Evolutionary conservation across 257 asterid species (phyloP).

Genomic region (Plantago ovata): DNA sequence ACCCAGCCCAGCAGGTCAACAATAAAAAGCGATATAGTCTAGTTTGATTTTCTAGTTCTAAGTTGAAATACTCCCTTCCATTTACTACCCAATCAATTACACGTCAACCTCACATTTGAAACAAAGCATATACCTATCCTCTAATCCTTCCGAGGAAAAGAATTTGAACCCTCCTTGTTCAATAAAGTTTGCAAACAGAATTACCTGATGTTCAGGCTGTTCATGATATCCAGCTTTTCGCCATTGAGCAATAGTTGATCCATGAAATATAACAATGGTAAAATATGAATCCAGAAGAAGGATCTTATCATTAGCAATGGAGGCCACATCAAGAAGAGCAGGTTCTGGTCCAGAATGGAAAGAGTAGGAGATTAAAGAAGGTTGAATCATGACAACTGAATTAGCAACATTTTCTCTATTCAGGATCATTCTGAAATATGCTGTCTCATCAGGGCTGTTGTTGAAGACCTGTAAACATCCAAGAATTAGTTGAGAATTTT

Average conservation of each 20-base stretch:
- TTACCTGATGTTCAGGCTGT: slow-evolving; percentile 87
- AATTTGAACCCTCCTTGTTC: too few relatives aligned
- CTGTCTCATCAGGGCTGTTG: slow-evolving; percentile 99
- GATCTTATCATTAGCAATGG: slow-evolving; percentile 88
- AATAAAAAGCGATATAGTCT: too few relatives aligned
- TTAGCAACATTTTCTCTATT: slow-evolving; percentile 87
- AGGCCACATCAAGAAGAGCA: slow-evolving; percentile 89
- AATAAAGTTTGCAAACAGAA: slow-evolving; percentile 15
- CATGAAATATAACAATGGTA: slow-evolving; percentile 90
- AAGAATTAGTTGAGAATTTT: slow-evolving; percentile 19
- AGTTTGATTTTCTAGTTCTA: too few relatives aligned
- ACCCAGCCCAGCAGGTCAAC: too few relatives aligned
- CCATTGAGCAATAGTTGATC: slow-evolving; percentile 95
- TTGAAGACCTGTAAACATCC: slow-evolving; percentile 68
- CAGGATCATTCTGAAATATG: slow-evolving; percentile 86
- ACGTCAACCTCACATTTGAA: too few relatives aligned
- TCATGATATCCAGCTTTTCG: slow-evolving; percentile 93
- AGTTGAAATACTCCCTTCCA: too few relatives aligned
- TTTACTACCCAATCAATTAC: too few relatives aligned
- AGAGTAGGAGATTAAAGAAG: slow-evolving; percentile 91
- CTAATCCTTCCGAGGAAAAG: too few relatives aligned
- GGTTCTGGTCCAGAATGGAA: slow-evolving; percentile 94
- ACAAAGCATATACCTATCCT: too few relatives aligned
- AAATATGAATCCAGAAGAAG: slow-evolving; percentile 93
- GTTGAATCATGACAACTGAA: slow-evolving; percentile 99